Evolutionary conservation across 1,284 basidiomycete genomes (phyloP), one percentile per base, ranked within the genome.

Genomic region (Leccinum subspadiceum): DNA sequence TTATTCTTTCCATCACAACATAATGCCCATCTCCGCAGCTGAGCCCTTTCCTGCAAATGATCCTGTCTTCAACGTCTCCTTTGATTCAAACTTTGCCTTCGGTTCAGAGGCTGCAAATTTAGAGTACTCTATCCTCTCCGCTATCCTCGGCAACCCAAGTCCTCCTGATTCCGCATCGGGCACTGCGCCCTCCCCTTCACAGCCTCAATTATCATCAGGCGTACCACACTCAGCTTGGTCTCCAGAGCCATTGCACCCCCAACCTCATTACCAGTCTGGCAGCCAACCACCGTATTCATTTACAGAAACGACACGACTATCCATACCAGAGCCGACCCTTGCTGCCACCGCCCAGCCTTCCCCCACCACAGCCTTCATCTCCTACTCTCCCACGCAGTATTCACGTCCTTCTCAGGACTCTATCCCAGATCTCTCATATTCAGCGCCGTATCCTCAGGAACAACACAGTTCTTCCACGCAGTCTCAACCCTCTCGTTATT

Each of bases 81-180:
- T 89, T 70, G 84, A 90, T 69, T 81, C 84, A 57, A 79, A 77
- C 68, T 87, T 86, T 71, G 70, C 84, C 44, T 94, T 93, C 73
- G 91, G 88, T 54, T 92, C 92, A 48, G 92, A 94, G 73, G 90
- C 90, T 15, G 92, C 92, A 13, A 94, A 94, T 72, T 81, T 95
- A 61, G 94, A 96, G 72, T 96, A 96, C 75, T 93, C 92, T 53
- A 94, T 96, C 62, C 82, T 96, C 6, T 92, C 91, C 37, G 89
- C 90, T n/a, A 96, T 96, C 74, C 81, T 96, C 52, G 91, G 90
- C 37, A 91, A 89, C 65, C 80, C 85, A 46, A 88, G 86, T 67
- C 85, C 85, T 7, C 81, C 84, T 53, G 86, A 86, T 56, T 76
- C 75, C 53, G 79, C 74, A 52, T 76, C 74, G 55, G 78, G 70